Base-by-base conservation (phyloP, 768 basidiomycete genomes). In the Boletellus ananiceps region DNA sequence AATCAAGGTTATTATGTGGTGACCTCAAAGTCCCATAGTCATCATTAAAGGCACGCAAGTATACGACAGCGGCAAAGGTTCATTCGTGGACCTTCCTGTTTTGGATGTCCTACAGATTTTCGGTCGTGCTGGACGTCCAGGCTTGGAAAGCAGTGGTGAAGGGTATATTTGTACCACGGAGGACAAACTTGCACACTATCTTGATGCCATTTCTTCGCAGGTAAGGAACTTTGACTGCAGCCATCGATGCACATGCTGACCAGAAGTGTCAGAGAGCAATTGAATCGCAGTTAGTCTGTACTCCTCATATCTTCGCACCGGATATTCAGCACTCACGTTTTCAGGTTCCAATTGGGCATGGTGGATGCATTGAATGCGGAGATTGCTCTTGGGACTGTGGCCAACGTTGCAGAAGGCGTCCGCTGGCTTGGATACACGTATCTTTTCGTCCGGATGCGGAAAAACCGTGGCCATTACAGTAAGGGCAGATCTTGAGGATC, bases 391-490 rank as follows among this genome's bases (percentile, higher is more conserved):
- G 95, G 96, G 3, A 98, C 96, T 1, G 95, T 99, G 21, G 79
- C 91, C 1, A 94, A 81, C 57, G 78, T 85, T 33, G 71, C 75
- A 49, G 96, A 99, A 62, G 96, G 84, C 7, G 83, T 95, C 13
- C 84, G 84, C 54, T 99, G 96, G 96, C 72, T 99, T 36, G 91
- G 94, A 14, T 99, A 96, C 65, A 97, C 96, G 2, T 99, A 98
- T 65, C 79, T 98, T 27, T 93, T 89, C 62, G 93, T 97, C 9
- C 80, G 95, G 46, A 95, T 98, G 93, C 76, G 81, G 40, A 89
- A 87, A 64, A 95, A 93, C 59, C 94, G 95, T 3, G 82, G 83
- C 58, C 69, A 84, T 42, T 94, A 95, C 61, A 92, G 92, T 89
- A 54, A 47, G 73, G 18, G 4, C 15, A 21, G 12, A 16, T 9